These are phyloP conservation scores for Moesziomyces antarcticus DNA, from an alignment of 1,284 basidiomycete species.

Conservation along the genomic window DNA sequence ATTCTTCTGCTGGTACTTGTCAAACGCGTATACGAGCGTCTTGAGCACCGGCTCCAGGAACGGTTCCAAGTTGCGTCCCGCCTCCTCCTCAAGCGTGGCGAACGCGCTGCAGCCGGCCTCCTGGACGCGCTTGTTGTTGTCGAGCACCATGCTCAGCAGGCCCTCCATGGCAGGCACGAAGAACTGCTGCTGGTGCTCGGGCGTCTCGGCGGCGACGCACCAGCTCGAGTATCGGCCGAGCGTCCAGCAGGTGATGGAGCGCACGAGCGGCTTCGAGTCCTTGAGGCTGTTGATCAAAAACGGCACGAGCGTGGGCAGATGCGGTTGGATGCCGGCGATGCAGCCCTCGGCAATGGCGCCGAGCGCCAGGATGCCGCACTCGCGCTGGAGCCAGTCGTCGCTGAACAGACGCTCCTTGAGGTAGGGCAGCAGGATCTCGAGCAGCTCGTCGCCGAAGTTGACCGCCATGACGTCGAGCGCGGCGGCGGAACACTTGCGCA, in stretches of 20 bases:
- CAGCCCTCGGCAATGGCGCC: slow-evolving; percentile 99
- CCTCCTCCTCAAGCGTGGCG: slow-evolving; percentile 98
- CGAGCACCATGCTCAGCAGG: slow-evolving; percentile 96
- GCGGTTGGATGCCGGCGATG: slow-evolving; percentile 93
- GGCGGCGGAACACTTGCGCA: slow-evolving; percentile 97
- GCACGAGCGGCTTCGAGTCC: slow-evolving; percentile 94
- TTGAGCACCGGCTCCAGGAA: slow-evolving; percentile 94
- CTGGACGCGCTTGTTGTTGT: slow-evolving; percentile 98
- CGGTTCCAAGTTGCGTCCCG: slow-evolving; percentile 86
- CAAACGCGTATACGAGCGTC: slow-evolving; percentile 94
- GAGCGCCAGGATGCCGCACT: slow-evolving; percentile 93
- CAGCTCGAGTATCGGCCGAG: slow-evolving; percentile 97
- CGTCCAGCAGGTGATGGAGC: slow-evolving; percentile 99
- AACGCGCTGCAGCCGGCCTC: slow-evolving; percentile 99
- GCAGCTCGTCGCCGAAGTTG: slow-evolving; percentile 84
- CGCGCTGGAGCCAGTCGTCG: slow-evolving; percentile 90
- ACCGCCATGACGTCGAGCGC: slow-evolving; percentile 97
- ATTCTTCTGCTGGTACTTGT: slow-evolving; percentile 99
- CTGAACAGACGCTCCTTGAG: slow-evolving; percentile 95
- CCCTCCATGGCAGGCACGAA: slow-evolving; percentile 99
- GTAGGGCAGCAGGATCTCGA: slow-evolving; percentile 87
- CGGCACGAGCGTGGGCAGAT: slow-evolving; percentile 89
- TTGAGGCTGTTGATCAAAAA: slow-evolving; percentile 90
- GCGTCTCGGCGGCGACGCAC: slow-evolving; percentile 80
- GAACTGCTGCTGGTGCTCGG: slow-evolving; percentile 88